Conservation (phyloP, 164 flowering plant species). For the Taxillus chinensis region DNA sequence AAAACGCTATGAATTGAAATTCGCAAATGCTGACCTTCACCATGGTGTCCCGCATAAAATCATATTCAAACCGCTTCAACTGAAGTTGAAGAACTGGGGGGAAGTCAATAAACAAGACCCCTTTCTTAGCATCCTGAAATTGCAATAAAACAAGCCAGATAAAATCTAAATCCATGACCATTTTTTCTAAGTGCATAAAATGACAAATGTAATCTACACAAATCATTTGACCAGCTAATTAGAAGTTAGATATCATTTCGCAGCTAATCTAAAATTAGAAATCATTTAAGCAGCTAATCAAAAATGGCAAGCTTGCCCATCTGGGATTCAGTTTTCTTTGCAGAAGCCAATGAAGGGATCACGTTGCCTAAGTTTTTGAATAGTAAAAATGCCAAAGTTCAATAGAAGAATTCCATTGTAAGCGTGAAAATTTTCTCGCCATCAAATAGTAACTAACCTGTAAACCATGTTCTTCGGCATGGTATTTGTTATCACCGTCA, state of each 20-base stretch:
- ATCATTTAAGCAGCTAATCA: too few species aligned
- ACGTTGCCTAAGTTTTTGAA: too few species aligned
- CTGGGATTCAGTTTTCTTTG: too few species aligned
- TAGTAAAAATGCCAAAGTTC: too few species aligned
- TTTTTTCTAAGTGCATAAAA: neutral
- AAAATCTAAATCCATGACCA: slow-evolving; percentile 2
- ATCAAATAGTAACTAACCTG: slow-evolving; percentile 42
- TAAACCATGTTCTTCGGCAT: slow-evolving; percentile 85
- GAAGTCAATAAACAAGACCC: slow-evolving; percentile 45
- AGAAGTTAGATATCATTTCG: too few species aligned
- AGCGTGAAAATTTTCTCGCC: too few species aligned
- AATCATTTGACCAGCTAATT: neutral
- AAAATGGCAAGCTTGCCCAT: too few species aligned
- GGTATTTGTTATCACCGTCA: slow-evolving; percentile 92
- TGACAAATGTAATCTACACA: neutral
- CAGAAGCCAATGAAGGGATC: too few species aligned
- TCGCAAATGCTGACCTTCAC: slow-evolving; percentile 35
- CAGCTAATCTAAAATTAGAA: too few species aligned
- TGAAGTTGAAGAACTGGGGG: slow-evolving; percentile 66
- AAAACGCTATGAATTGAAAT: neutral
- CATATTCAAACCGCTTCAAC: slow-evolving; percentile 49
- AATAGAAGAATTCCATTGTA: too few species aligned
- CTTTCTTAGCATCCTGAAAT: slow-evolving; percentile 64
- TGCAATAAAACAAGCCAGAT: neutral
- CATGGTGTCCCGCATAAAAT: slow-evolving; percentile 54